Percentiles rank a stretch among this genome's conserved stretches.
Evolutionary conservation across 2,329 filamentous ascomycete genomes (phyloP).

Genomic region (Botrytis porri): DNA sequence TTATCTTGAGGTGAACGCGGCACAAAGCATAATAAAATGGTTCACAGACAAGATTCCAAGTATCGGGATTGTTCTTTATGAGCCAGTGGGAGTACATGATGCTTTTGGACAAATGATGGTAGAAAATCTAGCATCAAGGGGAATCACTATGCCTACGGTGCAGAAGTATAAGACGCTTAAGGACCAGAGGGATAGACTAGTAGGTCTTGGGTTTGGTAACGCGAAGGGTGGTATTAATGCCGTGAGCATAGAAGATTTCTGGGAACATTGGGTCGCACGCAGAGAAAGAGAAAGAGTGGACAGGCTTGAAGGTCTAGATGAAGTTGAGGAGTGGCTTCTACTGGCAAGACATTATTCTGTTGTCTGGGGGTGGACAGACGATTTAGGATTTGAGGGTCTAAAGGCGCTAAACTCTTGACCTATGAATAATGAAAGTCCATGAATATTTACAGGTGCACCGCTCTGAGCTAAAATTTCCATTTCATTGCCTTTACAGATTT

Average conservation of each 20-base stretch:
- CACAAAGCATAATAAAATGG: constrained; percentile 61
- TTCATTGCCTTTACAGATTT: not conserved
- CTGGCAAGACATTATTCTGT: constrained; percentile 87
- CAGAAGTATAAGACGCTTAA: constrained; percentile 64
- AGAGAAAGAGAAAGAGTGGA: constrained; percentile 79
- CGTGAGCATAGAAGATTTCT: constrained; percentile 66
- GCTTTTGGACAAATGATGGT: constrained; percentile 91
- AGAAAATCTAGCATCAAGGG: constrained; percentile 76
- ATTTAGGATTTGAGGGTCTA: constrained; percentile 16
- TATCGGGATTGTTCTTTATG: constrained; percentile 73
- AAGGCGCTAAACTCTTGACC: not conserved
- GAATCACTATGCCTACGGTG: constrained; percentile 82
- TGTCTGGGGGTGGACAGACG: constrained; percentile 71
- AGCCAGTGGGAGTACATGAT: constrained; percentile 80
- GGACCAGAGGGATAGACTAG: constrained; percentile 67
- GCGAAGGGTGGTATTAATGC: constrained; percentile 48
- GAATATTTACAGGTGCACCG: not conserved
- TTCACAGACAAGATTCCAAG: constrained; percentile 53
- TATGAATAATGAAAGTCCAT: not conserved
- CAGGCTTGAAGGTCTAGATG: constrained; percentile 81
- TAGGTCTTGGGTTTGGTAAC: constrained; percentile 58
- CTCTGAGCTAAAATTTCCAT: not conserved
- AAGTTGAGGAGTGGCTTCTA: constrained; percentile 90
- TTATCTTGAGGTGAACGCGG: constrained; percentile 69
- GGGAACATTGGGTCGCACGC: constrained; percentile 67